A percentile compares a stretch with the other conserved stretches of the same genome.
Evolutionary conservation across 2,329 filamentous ascomycete genomes (phyloP).

Genomic region (Curvularia lunata): DNA sequence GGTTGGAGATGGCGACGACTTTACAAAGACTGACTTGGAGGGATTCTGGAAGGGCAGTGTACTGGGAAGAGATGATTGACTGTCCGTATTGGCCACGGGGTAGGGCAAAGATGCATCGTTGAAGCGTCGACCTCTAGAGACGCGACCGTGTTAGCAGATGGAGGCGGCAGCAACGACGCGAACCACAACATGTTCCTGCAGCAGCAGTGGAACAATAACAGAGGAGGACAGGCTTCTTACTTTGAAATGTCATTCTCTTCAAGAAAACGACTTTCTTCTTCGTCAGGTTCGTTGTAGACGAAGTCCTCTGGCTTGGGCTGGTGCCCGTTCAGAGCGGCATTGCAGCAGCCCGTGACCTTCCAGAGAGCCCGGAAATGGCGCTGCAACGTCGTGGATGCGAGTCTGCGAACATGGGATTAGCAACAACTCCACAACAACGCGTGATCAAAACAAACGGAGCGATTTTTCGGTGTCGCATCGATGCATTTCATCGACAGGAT

Average conservation of each 20-base stretch:
- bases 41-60: slow-evolving; percentile 34
- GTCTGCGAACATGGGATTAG: slow-evolving; percentile 66
- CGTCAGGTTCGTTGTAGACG: slow-evolving; percentile 60
- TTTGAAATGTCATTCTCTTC: slow-evolving; percentile 64
- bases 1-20: slow-evolving; percentile 33
- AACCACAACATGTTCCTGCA: slow-evolving; percentile 7
- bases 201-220: neutral
- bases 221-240: slow-evolving; percentile 52
- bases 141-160: slow-evolving; percentile 39
- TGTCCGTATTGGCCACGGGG: slow-evolving; percentile 34
- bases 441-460: slow-evolving; percentile 47
- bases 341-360: slow-evolving; percentile 61
- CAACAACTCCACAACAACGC: slow-evolving; percentile 44
- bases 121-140: slow-evolving; percentile 62
- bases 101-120: slow-evolving; percentile 61
- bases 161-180: slow-evolving; percentile 31
- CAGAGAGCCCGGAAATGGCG: slow-evolving; percentile 89
- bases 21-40: slow-evolving; percentile 26
- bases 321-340: slow-evolving; percentile 64
- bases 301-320: slow-evolving; percentile 62
- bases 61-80: slow-evolving; percentile 33
- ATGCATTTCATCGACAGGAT: slow-evolving; percentile 21
- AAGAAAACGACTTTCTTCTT: slow-evolving; percentile 61
- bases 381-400: slow-evolving; percentile 64
- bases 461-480: slow-evolving; percentile 52